phyloP scores from a whole-genome alignment of 2,329 filamentous ascomycete genomes.

The Colletotrichum somersetense region DNA sequence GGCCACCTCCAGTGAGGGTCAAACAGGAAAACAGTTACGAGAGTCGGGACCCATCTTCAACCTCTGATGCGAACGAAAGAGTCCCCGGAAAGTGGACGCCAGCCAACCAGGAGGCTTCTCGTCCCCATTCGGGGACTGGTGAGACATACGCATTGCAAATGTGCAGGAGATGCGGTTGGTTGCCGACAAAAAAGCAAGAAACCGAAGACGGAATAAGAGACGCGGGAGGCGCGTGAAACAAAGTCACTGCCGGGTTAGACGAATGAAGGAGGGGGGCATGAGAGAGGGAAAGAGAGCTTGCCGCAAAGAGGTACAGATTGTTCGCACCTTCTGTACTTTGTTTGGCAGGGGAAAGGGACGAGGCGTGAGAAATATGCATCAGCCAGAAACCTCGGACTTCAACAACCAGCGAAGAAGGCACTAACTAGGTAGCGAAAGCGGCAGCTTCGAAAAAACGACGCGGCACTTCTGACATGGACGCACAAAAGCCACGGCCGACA shows the following conservation, averaged over 20 bases:
- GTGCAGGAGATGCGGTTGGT: constrained; percentile 30
- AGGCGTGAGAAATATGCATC: constrained; percentile 1
- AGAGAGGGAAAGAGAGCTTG: constrained; percentile 12
- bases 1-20: constrained; percentile 19
- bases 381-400: constrained; percentile 1
- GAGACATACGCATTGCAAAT: constrained; percentile 31
- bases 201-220: constrained; percentile 33
- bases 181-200: constrained; percentile 39
- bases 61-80: constrained; percentile 40
- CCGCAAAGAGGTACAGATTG: constrained; percentile 7
- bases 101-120: constrained; percentile 32
- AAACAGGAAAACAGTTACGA: constrained; percentile 17
- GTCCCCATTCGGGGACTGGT: constrained; percentile 32
- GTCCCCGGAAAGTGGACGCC: constrained; percentile 11
- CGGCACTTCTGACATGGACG: neutral
- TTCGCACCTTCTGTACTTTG: neutral
- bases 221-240: constrained; percentile 38
- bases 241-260: constrained; percentile 34
- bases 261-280: neutral
- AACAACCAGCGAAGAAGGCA: neutral
- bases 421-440: neutral
- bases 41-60: constrained; percentile 29
- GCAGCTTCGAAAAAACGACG: constrained; percentile 8
- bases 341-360: neutral
- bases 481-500: neutral